Base-by-base conservation (phyloP, 2,329 filamentous ascomycete genomes). In the Purpureocillium lavendulum region DNA sequence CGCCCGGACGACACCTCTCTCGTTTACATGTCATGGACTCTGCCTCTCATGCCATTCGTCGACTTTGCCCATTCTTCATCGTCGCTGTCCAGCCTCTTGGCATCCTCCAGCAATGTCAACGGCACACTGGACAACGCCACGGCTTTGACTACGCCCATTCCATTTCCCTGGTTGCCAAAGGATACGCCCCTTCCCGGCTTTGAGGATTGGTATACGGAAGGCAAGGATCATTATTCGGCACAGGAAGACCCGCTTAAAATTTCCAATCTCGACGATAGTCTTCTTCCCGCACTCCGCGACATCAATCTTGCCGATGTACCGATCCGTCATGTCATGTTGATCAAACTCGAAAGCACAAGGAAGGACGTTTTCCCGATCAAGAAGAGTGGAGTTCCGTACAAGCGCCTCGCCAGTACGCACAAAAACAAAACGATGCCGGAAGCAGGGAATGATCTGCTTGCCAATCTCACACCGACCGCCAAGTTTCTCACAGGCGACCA, bases 291-390 rank as follows among this genome's bases (percentile, higher is more conserved):
- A 1, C 48, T 63, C 3, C 47, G 47, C 2, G 45, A 43, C 10
- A 26, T 26, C 7, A 51, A 49, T 31, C 39, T 63, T 6, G 29
- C 44, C 7, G 46, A 52, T 1, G 50, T 66, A 7, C 55, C 58
- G 9, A 62, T 70, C 39, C 64, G 65, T 35, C 65, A 70, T 40
- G 53, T 70, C 4, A 48, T 70, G 11, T 44, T 69, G n/a, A 39
- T 70, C 2, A 57, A 65, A n/a, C 52, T 70, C 2, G 66, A 70
- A 40, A 68, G 65, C 33, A 68, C 65, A 0, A 57, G 66, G 15
- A 61, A 61, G 4, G 66, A 70, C 36, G 58, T 69, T 3, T 70
- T 69, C 18, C 66, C 67, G 0, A 46, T 70, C 18, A 66, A 66
- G 30, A 62, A 63, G 40, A 51, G 57, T 2, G 62, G 60, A 5